These are phyloP conservation scores for Pittosporum tobira DNA, from an alignment of 129 eudicot species.

Conservation along the genomic window DNA sequence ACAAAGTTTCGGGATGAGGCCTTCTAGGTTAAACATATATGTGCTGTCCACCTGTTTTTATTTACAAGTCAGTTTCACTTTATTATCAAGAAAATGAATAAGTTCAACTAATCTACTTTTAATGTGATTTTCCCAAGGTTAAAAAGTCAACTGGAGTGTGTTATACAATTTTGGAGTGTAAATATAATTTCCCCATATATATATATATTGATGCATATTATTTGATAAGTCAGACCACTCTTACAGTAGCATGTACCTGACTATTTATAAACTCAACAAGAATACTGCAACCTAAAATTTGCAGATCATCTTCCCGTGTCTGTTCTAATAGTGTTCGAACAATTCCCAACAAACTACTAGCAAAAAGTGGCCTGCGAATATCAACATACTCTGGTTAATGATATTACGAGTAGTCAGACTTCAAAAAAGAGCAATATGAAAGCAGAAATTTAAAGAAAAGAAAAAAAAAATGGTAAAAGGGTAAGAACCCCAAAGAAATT, in stretches of 20 bases:
- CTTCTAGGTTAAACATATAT: conserved; percentile 81
- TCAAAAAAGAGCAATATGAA: neutral
- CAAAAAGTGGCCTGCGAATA: conserved; percentile 64
- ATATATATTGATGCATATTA: conserved; percentile 3
- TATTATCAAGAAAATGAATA: conserved; percentile 2
- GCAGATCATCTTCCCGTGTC: conserved; percentile 44
- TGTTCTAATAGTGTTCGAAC: conserved; percentile 60
- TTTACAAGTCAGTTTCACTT: neutral
- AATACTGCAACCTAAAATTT: conserved; percentile 52
- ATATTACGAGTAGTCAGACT: neutral
- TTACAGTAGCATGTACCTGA: conserved; percentile 36
- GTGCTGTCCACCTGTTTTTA: conserved; percentile 47
- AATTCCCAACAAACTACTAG: conserved; percentile 63
- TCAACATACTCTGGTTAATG: conserved; percentile 2
- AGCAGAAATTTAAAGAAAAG: neutral
- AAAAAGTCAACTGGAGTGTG: no score
- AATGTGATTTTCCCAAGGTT: no score
- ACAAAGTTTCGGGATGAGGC: conserved; percentile 71
- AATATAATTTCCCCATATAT: no score
- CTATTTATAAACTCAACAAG: conserved; percentile 58
- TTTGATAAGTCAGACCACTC: neutral
- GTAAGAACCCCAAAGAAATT: neutral
- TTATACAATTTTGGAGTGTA: no score
- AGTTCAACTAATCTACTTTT: neutral
- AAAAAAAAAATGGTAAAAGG: no score